Evolutionary conservation across 1,139 yeast genomes (phyloP).

Genomic region (Saccharomyces pastorianus): DNA sequence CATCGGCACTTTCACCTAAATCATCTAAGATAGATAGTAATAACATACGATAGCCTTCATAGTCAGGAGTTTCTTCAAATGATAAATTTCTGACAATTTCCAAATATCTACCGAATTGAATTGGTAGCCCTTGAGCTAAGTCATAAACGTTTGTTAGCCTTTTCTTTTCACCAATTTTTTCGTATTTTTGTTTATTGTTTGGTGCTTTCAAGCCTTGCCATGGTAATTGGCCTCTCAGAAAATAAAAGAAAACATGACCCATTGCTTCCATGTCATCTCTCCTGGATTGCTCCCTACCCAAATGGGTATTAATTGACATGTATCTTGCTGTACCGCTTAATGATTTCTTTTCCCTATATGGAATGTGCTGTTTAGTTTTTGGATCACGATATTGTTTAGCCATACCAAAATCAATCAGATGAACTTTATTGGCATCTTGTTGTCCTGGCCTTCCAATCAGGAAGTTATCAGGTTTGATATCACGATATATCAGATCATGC

Average conservation of each 20-base stretch:
- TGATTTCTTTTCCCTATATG: conserved; percentile 92
- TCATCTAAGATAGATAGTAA: conserved; percentile 59
- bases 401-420: conserved; percentile 93
- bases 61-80: conserved; percentile 74
- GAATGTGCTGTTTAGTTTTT: conserved; percentile 89
- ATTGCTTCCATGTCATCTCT: conserved; percentile 94
- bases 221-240: conserved; percentile 90
- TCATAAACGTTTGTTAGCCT: conserved; percentile 63
- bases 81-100: conserved; percentile 62
- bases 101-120: conserved; percentile 70
- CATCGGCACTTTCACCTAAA: conserved; percentile 48
- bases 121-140: conserved; percentile 60
- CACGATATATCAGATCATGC: conserved; percentile 64
- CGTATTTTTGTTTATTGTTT: conserved; percentile 73
- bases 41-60: conserved; percentile 60
- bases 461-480: conserved; percentile 89
- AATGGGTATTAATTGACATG: conserved; percentile 90
- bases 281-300: conserved; percentile 94
- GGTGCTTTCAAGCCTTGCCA: conserved; percentile 97
- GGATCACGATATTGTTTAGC: conserved; percentile 96
- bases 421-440: conserved; percentile 68
- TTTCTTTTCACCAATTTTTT: conserved; percentile 73
- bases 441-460: conserved; percentile 81
- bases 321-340: conserved; percentile 96
- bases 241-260: conserved; percentile 91